Base-by-base conservation (phyloP, 768 basidiomycete genomes). In the Pulveroboletus sp. region DNA sequence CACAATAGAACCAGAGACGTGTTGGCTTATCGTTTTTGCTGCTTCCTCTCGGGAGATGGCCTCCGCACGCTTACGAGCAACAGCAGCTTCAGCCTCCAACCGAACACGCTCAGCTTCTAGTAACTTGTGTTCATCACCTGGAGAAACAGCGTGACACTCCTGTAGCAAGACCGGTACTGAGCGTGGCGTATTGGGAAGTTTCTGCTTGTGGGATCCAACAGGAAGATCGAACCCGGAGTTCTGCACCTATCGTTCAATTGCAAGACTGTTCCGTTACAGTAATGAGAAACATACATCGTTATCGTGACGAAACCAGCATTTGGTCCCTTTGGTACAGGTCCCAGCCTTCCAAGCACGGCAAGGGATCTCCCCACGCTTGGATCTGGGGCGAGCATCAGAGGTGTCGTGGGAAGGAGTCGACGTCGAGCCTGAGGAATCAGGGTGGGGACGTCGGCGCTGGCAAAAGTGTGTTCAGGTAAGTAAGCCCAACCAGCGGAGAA, bases 1-100 rank as follows among this genome's bases (percentile, higher is more conserved):
- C 17, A 78, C 73, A 35, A 82, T 64, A 37, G 72, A 74, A 7
- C 73, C 75, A 17, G 69, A 68, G 14, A 80, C 72, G n/a, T 77
- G 53, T 42, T 70, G 71, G 46, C 65, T 74, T 11, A 74, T 68
- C 2, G 70, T 72, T 40, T 68, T 68, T 4, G 67, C 56, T 5
- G 78, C 79, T 26, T 80, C 77, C 47, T 64, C 62, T 52, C 63
- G 62, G 19, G 45, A 57, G 19, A 56, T 53, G 42, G 36, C 20
- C 1, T 36, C 29, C 17, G 46, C 57, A 17, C 50, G 51, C 36
- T 53, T 51, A 19, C 58, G 55, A 20, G 58, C 54, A 2, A 46
- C 51, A 22, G 43, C 51, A 5, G 44, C 49, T 16, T 66, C 61
- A 2, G 46, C 58, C 19, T 51, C 47, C 11, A 29, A 34, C 13